These are phyloP conservation scores for Stachybotrys echinatus DNA, from an alignment of 2,329 filamentous ascomycete genomes.

Conservation along the genomic window DNA sequence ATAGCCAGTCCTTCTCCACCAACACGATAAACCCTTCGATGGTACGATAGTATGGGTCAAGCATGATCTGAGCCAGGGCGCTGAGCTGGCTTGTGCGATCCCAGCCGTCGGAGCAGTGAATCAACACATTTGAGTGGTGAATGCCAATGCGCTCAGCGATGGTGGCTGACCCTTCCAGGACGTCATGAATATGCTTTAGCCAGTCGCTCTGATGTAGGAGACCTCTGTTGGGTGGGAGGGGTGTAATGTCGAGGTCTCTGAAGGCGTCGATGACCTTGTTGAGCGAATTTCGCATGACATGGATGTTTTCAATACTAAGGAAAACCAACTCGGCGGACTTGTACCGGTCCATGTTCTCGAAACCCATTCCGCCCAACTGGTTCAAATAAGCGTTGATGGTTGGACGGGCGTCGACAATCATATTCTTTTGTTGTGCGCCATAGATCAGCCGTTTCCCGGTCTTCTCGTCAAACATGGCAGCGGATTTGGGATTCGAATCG, in stretches of 20 bases:
- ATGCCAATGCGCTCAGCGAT: slow-evolving; percentile 87
- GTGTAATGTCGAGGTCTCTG: slow-evolving; percentile 86
- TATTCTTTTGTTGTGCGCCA: slow-evolving; percentile 85
- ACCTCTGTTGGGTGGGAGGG: slow-evolving; percentile 76
- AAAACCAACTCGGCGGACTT: slow-evolving; percentile 87
- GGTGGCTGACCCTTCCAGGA: slow-evolving; percentile 77
- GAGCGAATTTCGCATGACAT: slow-evolving; percentile 92
- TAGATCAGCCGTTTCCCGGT: slow-evolving; percentile 66
- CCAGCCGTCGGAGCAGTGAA: slow-evolving; percentile 98
- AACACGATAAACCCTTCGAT: slow-evolving; percentile 91
- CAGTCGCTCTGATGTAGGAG: slow-evolving; percentile 78
- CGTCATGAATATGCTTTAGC: slow-evolving; percentile 81
- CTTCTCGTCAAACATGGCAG: slow-evolving; percentile 47
- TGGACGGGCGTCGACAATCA: slow-evolving; percentile 93
- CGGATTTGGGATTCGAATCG: slow-evolving; percentile 47
- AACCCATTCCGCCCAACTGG: slow-evolving; percentile 87
- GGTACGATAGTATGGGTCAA: slow-evolving; percentile 93
- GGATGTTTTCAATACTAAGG: slow-evolving; percentile 95
- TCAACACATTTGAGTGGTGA: slow-evolving; percentile 88
- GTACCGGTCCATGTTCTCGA: slow-evolving; percentile 98
- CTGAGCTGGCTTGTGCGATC: slow-evolving; percentile 94
- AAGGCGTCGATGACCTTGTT: slow-evolving; percentile 82
- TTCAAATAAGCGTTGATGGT: slow-evolving; percentile 93
- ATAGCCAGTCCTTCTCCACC: slow-evolving; percentile 96
- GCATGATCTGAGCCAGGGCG: slow-evolving; percentile 83